A percentile compares a stretch with the other conserved stretches of the same genome.
Evolutionary conservation across 2,329 filamentous ascomycete species (phyloP).

Genomic region (Talaromyces albobiverticillius): DNA sequence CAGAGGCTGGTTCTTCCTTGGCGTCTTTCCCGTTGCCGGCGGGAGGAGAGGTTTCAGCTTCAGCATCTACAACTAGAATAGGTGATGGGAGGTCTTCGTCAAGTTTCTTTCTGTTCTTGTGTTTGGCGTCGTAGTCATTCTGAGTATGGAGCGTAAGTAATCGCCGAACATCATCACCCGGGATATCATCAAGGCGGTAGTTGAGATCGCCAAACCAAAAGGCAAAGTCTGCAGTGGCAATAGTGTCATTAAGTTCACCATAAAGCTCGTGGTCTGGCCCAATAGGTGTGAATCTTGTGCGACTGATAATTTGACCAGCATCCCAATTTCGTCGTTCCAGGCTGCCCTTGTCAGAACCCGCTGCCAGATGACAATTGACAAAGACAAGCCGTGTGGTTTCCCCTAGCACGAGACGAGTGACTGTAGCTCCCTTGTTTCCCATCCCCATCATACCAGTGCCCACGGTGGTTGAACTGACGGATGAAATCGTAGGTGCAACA

Average conservation of each 20-base stretch:
- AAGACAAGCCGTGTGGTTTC: conserved; percentile 89
- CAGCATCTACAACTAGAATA: conserved; percentile 9
- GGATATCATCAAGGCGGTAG: conserved; percentile 83
- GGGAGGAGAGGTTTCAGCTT: conserved; percentile 2
- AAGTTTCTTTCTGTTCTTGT: conserved; percentile 30
- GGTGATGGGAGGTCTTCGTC: conserved; percentile 22
- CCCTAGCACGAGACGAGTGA: conserved; percentile 76
- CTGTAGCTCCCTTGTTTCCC: conserved; percentile 92
- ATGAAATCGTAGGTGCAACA: conserved; percentile 70
- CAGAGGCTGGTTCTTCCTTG: conserved; percentile 7
- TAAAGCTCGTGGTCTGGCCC: conserved; percentile 61
- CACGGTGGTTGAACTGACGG: conserved; percentile 76
- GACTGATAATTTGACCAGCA: conserved; percentile 69
- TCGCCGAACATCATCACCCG: conserved; percentile 84
- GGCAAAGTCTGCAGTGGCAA: conserved; percentile 88
- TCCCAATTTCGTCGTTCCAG: conserved; percentile 90
- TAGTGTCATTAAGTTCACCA: conserved; percentile 56
- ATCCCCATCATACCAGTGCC: conserved; percentile 88
- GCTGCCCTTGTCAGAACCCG: conserved; percentile 73
- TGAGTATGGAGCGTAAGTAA: conserved; percentile 78
- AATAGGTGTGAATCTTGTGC: conserved; percentile 76
- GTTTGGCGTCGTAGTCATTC: conserved; percentile 67
- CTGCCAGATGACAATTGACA: conserved; percentile 86
- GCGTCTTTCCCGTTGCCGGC: conserved; percentile 16
- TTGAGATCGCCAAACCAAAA: conserved; percentile 98